Evolutionary conservation across 164 flowering plant genomes (phyloP).

Genomic region (Sextonia rubra): DNA sequence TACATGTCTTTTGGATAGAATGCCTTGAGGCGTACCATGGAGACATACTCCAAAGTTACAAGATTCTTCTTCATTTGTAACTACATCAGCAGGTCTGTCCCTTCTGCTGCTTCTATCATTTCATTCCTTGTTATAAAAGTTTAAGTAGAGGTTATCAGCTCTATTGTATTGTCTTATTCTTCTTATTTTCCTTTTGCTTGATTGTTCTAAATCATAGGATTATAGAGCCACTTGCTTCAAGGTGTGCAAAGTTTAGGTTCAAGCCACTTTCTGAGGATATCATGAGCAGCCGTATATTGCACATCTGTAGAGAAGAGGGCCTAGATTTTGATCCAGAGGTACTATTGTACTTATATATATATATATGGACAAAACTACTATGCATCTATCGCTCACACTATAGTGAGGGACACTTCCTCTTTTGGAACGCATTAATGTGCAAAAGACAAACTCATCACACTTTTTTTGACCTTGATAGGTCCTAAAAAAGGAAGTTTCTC

Average conservation of each 20-base stretch:
- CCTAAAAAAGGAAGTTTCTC: too few species aligned
- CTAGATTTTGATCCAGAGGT: slow-evolving; percentile 80
- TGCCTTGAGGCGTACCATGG: slow-evolving; percentile 95
- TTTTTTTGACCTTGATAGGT: too few species aligned
- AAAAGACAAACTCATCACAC: too few species aligned
- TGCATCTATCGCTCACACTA: too few species aligned
- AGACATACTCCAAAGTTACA: slow-evolving; percentile 94
- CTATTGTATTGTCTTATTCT: neutral
- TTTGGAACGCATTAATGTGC: too few species aligned
- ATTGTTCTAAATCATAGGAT: slow-evolving; percentile 41
- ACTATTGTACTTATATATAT: neutral
- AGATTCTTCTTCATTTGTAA: slow-evolving; percentile 94
- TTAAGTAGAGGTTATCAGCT: neutral
- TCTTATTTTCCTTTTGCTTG: neutral
- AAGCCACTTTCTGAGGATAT: slow-evolving; percentile 90
- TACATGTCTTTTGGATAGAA: slow-evolving; percentile 43
- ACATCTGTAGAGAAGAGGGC: slow-evolving; percentile 82
- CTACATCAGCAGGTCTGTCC: slow-evolving; percentile 85
- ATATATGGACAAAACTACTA: too few species aligned
- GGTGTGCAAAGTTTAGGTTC: slow-evolving; percentile 99
- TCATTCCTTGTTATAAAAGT: neutral
- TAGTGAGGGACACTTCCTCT: too few species aligned
- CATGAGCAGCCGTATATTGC: slow-evolving; percentile 68
- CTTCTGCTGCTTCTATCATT: neutral
- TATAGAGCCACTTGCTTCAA: slow-evolving; percentile 97